Conservation (phyloP, 148 eudicot genomes). For the Vaccinium macrocarpon region DNA sequence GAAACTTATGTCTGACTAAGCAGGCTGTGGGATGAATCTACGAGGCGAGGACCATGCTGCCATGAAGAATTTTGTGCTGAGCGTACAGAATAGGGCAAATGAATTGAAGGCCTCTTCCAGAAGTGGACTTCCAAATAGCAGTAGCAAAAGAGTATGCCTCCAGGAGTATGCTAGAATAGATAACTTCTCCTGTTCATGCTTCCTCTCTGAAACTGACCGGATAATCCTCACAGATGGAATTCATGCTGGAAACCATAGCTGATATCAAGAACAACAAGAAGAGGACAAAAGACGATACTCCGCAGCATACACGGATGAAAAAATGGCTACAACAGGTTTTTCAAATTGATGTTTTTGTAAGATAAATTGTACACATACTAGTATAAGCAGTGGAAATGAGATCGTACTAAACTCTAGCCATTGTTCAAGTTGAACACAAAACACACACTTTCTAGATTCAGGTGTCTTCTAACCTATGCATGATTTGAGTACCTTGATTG, state of each 20-base stretch:
- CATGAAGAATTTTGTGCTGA: conserved; percentile 76
- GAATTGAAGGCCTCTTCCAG: conserved; percentile 63
- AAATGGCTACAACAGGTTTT: conserved; percentile 94
- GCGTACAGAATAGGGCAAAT: conserved; percentile 70
- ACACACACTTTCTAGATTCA: too few species aligned
- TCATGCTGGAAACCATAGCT: conserved; percentile 89
- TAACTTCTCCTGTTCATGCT: background rate
- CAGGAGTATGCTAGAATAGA: background rate
- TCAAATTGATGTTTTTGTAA: background rate
- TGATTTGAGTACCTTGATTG: background rate
- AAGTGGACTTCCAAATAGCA: conserved; percentile 35
- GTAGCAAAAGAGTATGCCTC: conserved; percentile 68
- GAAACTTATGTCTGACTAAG: background rate
- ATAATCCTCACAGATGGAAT: conserved; percentile 69
- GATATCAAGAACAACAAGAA: conserved; percentile 95
- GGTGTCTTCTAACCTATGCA: background rate
- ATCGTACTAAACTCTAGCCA: too few species aligned
- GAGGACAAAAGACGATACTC: conserved; percentile 65
- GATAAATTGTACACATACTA: too few species aligned
- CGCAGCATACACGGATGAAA: conserved; percentile 75
- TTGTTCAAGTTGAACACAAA: too few species aligned
- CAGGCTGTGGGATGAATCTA: conserved; percentile 94
- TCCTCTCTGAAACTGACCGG: conserved; percentile 20
- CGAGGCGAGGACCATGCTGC: conserved; percentile 84
- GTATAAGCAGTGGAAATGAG: too few species aligned